Conservation (phyloP, 2,329 filamentous ascomycete genomes). For the Ilyonectria mors-panacis region DNA sequence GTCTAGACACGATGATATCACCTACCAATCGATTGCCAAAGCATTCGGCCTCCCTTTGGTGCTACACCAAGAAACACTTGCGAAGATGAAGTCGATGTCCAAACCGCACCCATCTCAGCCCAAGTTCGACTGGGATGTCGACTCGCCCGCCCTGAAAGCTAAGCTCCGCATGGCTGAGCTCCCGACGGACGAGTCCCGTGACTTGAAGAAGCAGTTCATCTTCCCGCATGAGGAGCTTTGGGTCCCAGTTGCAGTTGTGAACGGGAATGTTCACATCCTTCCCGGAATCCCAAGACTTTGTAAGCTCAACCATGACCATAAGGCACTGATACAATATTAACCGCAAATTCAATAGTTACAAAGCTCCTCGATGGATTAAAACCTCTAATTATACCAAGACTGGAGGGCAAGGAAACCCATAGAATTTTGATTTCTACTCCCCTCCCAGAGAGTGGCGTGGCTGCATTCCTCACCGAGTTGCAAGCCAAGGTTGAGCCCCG, state of each 20-base stretch:
- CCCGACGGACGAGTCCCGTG: slow-evolving; percentile 78
- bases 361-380: slow-evolving; percentile 83
- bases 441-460: slow-evolving; percentile 87
- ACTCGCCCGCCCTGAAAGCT: slow-evolving; percentile 82
- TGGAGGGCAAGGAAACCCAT: slow-evolving; percentile 85
- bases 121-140: slow-evolving; percentile 87
- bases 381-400: slow-evolving; percentile 76
- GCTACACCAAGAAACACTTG: slow-evolving; percentile 82
- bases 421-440: slow-evolving; percentile 90
- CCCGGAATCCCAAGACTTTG: slow-evolving; percentile 90
- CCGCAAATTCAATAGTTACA: slow-evolving; percentile 67
- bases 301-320: slow-evolving; percentile 51
- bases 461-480: slow-evolving; percentile 85
- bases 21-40: slow-evolving; percentile 93
- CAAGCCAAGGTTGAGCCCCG: slow-evolving; percentile 79
- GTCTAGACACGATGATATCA: slow-evolving; percentile 93
- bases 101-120: slow-evolving; percentile 80
- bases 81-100: slow-evolving; percentile 87
- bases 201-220: slow-evolving; percentile 79
- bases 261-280: slow-evolving; percentile 93
- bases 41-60: slow-evolving; percentile 85
- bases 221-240: slow-evolving; percentile 87
- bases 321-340: slow-evolving; percentile 24
- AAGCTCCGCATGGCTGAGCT: slow-evolving; percentile 93
- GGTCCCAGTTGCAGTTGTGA: slow-evolving; percentile 92